These are phyloP conservation scores for Bruguiera parviflora DNA, from an alignment of 345 rosid genomes.

Conservation along the genomic window DNA sequence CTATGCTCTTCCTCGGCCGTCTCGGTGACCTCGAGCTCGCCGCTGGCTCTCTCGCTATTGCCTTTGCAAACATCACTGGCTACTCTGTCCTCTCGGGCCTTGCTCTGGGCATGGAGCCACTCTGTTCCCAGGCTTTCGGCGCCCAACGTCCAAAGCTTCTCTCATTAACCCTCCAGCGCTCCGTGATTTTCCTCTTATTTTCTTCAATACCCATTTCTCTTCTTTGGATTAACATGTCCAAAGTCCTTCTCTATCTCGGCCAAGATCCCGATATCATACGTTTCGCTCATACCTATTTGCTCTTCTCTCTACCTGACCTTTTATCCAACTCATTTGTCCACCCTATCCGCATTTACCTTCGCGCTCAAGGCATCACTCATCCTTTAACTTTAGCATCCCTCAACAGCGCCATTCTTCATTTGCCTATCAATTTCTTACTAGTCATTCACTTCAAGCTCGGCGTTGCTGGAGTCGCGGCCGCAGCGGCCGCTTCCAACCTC, in stretches of 20 bases:
- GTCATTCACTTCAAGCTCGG: slow-evolving; percentile 62
- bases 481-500: slow-evolving; percentile 61
- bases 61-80: slow-evolving; percentile 92
- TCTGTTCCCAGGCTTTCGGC: slow-evolving; percentile 93
- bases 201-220: slow-evolving; percentile 70
- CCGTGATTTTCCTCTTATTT: slow-evolving; percentile 61
- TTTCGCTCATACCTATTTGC: slow-evolving; percentile 63
- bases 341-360: slow-evolving; percentile 97
- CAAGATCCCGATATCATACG: slow-evolving; percentile 66
- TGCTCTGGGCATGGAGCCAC: slow-evolving; percentile 91
- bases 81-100: slow-evolving; percentile 97
- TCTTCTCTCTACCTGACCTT: slow-evolving; percentile 84
- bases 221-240: slow-evolving; percentile 61
- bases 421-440: slow-evolving; percentile 58
- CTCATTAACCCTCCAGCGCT: slow-evolving; percentile 81
- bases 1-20: slow-evolving; percentile 90
- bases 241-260: slow-evolving; percentile 53
- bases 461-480: slow-evolving; percentile 70
- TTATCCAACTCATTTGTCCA: slow-evolving; percentile 75
- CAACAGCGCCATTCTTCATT: slow-evolving; percentile 59
- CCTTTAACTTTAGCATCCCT: slow-evolving; percentile 80
- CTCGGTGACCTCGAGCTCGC: slow-evolving; percentile 85
- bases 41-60: slow-evolving; percentile 89
- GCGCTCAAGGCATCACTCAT: slow-evolving; percentile 84
- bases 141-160: slow-evolving; percentile 81